phyloP scores from a whole-genome alignment of 352 stramenopile species.

The Aphanomyces astaci region DNA sequence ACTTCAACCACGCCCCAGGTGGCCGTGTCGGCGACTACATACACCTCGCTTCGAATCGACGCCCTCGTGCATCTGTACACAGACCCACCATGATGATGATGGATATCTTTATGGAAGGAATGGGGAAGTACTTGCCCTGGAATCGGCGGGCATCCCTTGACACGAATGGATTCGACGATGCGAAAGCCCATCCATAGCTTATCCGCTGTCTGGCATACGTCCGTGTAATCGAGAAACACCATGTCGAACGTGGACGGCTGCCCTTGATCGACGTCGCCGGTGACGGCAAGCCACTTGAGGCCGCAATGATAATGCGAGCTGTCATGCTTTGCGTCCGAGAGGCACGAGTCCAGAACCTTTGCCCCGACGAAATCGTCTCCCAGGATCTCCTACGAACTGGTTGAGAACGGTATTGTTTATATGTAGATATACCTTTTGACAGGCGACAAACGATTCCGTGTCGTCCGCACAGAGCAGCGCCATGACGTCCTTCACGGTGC shows the following conservation, averaged over 20 bases:
- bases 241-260: constrained; percentile 43
- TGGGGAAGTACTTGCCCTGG: constrained; percentile 33
- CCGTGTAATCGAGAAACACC: constrained; percentile 79
- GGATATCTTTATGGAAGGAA: not conserved
- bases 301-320: constrained; percentile 63
- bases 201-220: constrained; percentile 52
- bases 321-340: not conserved
- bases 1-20: constrained; percentile 67
- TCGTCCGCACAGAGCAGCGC: constrained; percentile 47
- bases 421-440: constrained; percentile 57
- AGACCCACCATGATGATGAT: not conserved
- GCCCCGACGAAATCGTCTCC: constrained; percentile 58
- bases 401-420: no score
- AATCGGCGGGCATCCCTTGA: constrained; percentile 47
- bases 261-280: constrained; percentile 31
- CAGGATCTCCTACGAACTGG: no score
- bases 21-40: constrained; percentile 62
- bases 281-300: constrained; percentile 75
- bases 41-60: constrained; percentile 74
- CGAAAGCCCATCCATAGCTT: constrained; percentile 62
- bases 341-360: constrained; percentile 42
- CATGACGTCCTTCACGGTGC: constrained; percentile 80
- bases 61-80: constrained; percentile 35
- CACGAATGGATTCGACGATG: constrained; percentile 74
- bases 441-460: constrained; percentile 46